Evolutionary conservation across 2,329 filamentous ascomycete genomes (phyloP).

Genomic region (Aureobasidium melanogenum): DNA sequence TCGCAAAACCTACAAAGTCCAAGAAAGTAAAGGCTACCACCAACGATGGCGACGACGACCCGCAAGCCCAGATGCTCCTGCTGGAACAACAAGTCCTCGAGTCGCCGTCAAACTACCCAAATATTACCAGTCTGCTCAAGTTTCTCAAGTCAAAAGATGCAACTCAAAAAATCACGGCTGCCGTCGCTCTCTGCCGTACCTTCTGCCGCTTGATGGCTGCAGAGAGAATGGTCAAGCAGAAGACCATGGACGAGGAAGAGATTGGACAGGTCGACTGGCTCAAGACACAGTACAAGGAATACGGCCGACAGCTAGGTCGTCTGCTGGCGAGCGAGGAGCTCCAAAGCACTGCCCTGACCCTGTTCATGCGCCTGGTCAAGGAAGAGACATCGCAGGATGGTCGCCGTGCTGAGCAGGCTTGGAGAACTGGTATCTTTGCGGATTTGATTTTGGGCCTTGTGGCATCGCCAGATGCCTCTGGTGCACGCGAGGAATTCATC

Average conservation of each 20-base stretch:
- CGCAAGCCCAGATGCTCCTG: constrained; percentile 58
- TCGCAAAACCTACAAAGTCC: constrained; percentile 26
- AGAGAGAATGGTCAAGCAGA: constrained; percentile 59
- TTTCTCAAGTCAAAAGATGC: constrained; percentile 42
- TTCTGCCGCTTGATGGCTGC: constrained; percentile 73
- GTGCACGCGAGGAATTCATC: constrained; percentile 62
- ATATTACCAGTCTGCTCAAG: constrained; percentile 65
- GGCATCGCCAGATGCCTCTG: constrained; percentile 45
- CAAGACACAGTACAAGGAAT: constrained; percentile 63
- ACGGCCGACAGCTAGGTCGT: constrained; percentile 47
- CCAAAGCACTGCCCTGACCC: constrained; percentile 60
- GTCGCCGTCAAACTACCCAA: constrained; percentile 86
- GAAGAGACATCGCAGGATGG: constrained; percentile 56
- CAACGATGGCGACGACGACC: constrained; percentile 34
- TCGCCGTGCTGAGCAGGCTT: constrained; percentile 48
- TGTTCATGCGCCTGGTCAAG: constrained; percentile 78
- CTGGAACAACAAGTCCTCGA: constrained; percentile 76
- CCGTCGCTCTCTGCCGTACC: constrained; percentile 74
- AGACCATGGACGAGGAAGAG: constrained; percentile 62
- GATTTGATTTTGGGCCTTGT: constrained; percentile 57
- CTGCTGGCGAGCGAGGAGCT: constrained; percentile 54
- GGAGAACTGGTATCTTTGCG: constrained; percentile 55
- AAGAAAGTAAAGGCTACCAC: constrained; percentile 24
- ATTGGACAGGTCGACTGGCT: constrained; percentile 69
- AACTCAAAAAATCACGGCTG: constrained; percentile 53